Evolutionary conservation across 169 alveolate genomes (phyloP), one percentile per base, ranked within the genome.

Genomic region (Theileria parva): DNA sequence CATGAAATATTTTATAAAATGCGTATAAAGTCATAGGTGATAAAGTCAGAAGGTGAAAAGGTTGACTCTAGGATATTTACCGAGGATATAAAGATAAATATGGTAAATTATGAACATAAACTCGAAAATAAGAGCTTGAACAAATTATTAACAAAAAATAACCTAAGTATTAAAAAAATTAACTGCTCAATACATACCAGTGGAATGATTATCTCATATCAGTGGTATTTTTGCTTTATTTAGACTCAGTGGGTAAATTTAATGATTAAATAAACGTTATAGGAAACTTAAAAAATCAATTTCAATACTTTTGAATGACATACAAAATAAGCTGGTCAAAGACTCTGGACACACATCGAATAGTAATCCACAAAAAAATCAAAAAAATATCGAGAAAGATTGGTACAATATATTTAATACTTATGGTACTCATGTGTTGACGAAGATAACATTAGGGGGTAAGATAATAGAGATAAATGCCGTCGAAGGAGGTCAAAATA

Each of bases 131-230:
- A 23, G 59, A 53, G 27, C 32, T 70, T 28, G 53, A 19, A 19
- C 9, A 70, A 70, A 37, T 21, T 25, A 32, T 70, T 32, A 19
- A 70, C 28, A 39, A 27, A 53, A 32, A 27, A 70, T 50, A 65
- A 39, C 30, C 21, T 23, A 17, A 32, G 37, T 17, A 27, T 4
- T 39, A 32, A 53, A 15, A 84, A 84, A 48, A 73, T 86, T 39
- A 67, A 85, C 37, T 61, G 92, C 67, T 86, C 84, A 23, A 60
- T 79, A 37, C 85, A 85, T 61, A 76, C 88, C 37, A 72, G 85
- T 7, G 92, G 92, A 15, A 84, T 86, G 83, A 13, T 84, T 13
- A 72, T 84, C 51, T 77, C 90, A 27, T 9, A 34, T 12, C 69
- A 78, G 60, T 84, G 87, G 90, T 84, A 64, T n/a, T 19, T 70